phyloP scores from a whole-genome alignment of 2,329 filamentous ascomycete genomes.

The Ophiostoma novo-ulmi region DNA sequence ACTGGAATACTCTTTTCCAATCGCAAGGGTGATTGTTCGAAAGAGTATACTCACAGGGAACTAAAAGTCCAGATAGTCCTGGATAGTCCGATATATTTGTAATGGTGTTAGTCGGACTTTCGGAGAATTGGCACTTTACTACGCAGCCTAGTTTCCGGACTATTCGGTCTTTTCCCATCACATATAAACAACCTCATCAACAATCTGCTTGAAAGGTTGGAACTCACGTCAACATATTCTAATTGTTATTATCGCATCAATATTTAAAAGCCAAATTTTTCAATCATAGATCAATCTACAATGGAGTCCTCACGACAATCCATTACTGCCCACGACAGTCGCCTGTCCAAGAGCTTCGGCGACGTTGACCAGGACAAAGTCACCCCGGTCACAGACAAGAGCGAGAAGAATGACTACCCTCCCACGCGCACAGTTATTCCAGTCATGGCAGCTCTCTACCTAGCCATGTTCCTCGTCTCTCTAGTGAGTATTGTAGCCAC shows the following conservation, averaged over 20 bases:
- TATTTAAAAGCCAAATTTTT: too few species aligned
- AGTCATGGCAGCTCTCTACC: background rate
- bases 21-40: background rate
- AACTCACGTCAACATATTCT: background rate
- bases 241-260: background rate
- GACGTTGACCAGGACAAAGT: background rate
- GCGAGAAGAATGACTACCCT: background rate
- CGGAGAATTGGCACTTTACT: background rate
- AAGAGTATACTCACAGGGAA: background rate
- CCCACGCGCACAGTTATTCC: background rate
- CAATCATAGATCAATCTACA: background rate
- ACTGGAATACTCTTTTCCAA: slow-evolving; percentile 25
- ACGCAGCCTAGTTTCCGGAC: background rate
- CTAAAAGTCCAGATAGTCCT: background rate
- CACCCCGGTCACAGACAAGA: background rate
- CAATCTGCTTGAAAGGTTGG: background rate
- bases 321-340: too few species aligned
- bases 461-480: background rate
- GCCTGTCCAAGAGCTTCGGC: background rate
- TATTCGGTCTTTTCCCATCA: background rate
- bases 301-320: background rate
- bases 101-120: slow-evolving; percentile 2
- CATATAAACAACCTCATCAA: background rate
- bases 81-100: background rate
- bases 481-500: background rate